Evolutionary conservation across 2,329 filamentous ascomycete genomes (phyloP), one percentile per base, ranked within the genome.

Genomic region (Colletotrichum sp.): DNA sequence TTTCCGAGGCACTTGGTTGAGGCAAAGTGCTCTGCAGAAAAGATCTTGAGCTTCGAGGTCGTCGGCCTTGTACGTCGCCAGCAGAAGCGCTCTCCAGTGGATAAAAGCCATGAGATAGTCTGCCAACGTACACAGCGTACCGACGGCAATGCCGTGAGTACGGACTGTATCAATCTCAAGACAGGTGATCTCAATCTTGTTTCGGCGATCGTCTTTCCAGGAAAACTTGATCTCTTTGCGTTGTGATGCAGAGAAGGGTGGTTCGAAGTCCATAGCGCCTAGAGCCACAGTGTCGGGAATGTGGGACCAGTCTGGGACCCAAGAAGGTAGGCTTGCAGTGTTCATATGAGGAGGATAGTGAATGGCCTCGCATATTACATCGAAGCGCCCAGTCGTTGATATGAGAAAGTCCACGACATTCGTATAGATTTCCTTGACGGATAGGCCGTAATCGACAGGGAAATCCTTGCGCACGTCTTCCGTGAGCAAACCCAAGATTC

Each of bases 51-150:
- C 30, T 8, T 59, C 57, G 6, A 60, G 25, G 6, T 64, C 48
- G 4, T 65, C 34, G 3, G 72, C 39, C 6, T 39, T n/a, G 55
- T 48, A 64, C 8, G 57, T 70, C 8, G 78, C 70, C 8, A 83
- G 66, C 0, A 84, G 36, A 19, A 80, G 69, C 7, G 82, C 80
- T 22, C 81, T 77, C 84, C 83, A 85, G 28, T 84, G 80, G 2
- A 84, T 60, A 60, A 85, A 85, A 0, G 82, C 83, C 80, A 84
- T 84, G 22, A 85, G 77, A n/a, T 80, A 83, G 66, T 85, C 81
- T 6, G 79, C 79, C 19, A 79, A 6, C 0, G 76, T 79, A 68
- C 79, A 82, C 0, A 80, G 74, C 1, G 81, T 82, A 2, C 79
- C 80, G 27, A 84, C 82, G 4, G 81, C 74, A n/a, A 81, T 78